Base-by-base conservation (phyloP, 352 stramenopile species). In the Elongisporangium undulatum region DNA sequence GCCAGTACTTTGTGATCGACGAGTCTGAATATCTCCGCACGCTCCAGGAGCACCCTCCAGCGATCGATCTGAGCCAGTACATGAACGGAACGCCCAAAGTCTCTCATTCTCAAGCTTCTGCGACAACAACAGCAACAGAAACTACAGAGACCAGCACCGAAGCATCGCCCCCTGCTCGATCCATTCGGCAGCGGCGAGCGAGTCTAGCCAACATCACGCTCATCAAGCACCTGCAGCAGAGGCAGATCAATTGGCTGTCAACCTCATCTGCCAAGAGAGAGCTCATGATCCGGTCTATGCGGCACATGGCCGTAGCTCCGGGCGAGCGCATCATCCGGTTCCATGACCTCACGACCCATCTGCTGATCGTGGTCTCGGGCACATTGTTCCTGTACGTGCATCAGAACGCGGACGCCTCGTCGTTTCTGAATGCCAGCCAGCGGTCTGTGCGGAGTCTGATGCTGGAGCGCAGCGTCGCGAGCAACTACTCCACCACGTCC, bases 401-500 rank as follows among this genome's bases (percentile, higher is more conserved):
- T 0, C 66, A 75, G 49, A 75, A 66, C 29, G 63, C 83, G 10
- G 72, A 88, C 22, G 63, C 72, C 2, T 53, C 68, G 2, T 69
- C 66, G 0, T 61, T 83, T 13, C 54, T 85, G 24, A 62, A 84
- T n/a, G 77, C 74, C 5, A 87, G 75, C 26, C 75, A 85, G 49
- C 77, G 74, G 0, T 84, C 75, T 1, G 71, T 88, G 17, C 71
- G 78, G 23, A 90, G 75, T 57, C 54, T 82, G 1, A 72, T 79
- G 56, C 64, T 88, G 0, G 77, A 90, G 64, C 69, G 61, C 49
- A 78, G 70, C 53, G 75, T 90, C 57, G 73, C 70, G 12, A 90
- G 77, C 56, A 87, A 90, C 52, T 87, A 87, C 67, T 83, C 77
- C 26, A 90, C 77, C 24, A 85, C 80, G 0, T 90, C 77, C 1